Base-by-base conservation (phyloP, 1,284 basidiomycete species). In the Rhodotorula sp. region DNA sequence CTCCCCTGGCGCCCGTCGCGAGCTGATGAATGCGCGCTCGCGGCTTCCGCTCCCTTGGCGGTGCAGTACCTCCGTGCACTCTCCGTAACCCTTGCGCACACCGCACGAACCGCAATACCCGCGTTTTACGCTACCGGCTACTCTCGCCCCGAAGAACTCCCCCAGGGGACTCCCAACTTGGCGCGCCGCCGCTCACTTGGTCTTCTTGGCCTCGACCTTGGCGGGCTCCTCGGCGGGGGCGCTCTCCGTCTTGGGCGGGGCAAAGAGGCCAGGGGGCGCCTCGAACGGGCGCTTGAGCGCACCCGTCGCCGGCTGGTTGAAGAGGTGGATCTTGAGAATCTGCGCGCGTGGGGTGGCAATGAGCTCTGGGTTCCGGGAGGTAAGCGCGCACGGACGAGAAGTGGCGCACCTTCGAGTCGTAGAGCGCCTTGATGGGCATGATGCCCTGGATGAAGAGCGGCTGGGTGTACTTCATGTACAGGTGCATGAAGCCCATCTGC, bases 271-370 rank as follows among this genome's bases (percentile, higher is more conserved):
- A 12, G 64, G 55, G 22, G 82, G 81, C n/a, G 85, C 84, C 83
- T 92, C 94, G 88, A 96, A 97, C 1, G 95, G 95, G 76, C 95
- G 86, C 84, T 94, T 89, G 74, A 97, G 86, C 77, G 95, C 92
- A 53, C 93, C 95, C 51, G 89, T 89, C 2, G 94, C 88, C 41
- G 87, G 84, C 81, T 89, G 86, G 62, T 90, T 90, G 48, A 91
- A 83, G 70, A 96, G 67, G 83, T 94, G 88, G 72, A 96, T 88
- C 60, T 88, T 85, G 75, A 94, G 87, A 27, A 77, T 75, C 72
- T 77, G 70, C 27, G 41, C 7, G 32, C 12, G 36, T 32, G 5
- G 34, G 17, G 27, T 6, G 13, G 8, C 32, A 27, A n/a, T 27
- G 32, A 34, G 15, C 22, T 70, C 21, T 64, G 69, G 46, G 27